These are phyloP conservation scores for Crassisporium funariophilum DNA, from an alignment of 768 basidiomycete species.

Conservation along the genomic window DNA sequence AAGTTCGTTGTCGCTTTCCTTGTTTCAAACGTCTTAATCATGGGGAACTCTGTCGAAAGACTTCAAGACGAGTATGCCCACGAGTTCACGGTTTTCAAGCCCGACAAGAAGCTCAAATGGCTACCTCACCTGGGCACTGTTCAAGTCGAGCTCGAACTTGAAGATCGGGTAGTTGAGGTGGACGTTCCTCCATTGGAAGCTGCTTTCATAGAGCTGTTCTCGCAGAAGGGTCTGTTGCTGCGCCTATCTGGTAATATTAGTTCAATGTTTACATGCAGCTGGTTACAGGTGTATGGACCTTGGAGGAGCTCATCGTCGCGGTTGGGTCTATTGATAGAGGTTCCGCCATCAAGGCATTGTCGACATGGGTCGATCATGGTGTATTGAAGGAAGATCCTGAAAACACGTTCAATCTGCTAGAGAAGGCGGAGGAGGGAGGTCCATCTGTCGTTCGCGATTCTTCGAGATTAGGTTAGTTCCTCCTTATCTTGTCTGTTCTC, in stretches of 20 bases:
- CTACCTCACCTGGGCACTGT: constrained; percentile 88
- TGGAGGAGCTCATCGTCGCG: constrained; percentile 64
- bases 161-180: constrained; percentile 74
- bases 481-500: neutral
- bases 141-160: constrained; percentile 75
- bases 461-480: constrained; percentile 13
- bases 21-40: neutral
- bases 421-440: constrained; percentile 53
- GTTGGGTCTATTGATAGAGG: constrained; percentile 69
- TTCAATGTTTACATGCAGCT: constrained; percentile 1
- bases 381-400: constrained; percentile 72
- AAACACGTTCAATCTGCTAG: constrained; percentile 64
- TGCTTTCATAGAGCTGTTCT: constrained; percentile 86
- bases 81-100: constrained; percentile 83
- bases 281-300: constrained; percentile 70
- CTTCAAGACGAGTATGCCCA: constrained; percentile 75
- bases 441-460: constrained; percentile 18
- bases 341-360: constrained; percentile 70
- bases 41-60: constrained; percentile 37
- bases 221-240: constrained; percentile 53
- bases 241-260: neutral
- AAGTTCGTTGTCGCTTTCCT: constrained; percentile 46
- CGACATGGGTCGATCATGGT: constrained; percentile 83
- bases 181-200: constrained; percentile 90
- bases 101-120: constrained; percentile 91